Evolutionary conservation across 202 grass and related monocot species (phyloP), one percentile per base, ranked within the genome.

Genomic region (Hordeum pubiflorum): DNA sequence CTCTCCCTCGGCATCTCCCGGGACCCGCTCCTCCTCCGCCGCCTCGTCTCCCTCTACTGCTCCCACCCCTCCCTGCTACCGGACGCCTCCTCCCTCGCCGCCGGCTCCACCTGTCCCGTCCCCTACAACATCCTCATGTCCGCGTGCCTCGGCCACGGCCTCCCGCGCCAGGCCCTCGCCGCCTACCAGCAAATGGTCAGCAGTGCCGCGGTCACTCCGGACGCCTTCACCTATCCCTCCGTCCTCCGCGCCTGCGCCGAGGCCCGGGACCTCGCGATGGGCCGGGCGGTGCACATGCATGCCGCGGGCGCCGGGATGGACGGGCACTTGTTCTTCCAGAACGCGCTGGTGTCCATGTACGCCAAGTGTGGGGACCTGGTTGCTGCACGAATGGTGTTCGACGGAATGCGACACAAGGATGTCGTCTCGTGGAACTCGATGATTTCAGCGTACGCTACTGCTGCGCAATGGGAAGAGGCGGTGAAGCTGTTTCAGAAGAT

Each of bases 61-160:
- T 18, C 58, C 56, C 85, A 82, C 7, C 69, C 86, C 37, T 69
- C 73, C 5, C 79, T 86, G 43, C 83, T 88, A 33, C 83, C 72
- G 36, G 21, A 43, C 71, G 83, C 74, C 76, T 31, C 58, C 62
- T 29, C 80, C 61, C 62, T 83, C 14, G 80, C 83, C 58, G 66
- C 63, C 43, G 70, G 27, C 12, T 72, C 86, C 57, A 10, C 37
- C 7, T 66, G 33, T 52, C 48, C 79, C 3, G 76, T 86, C 10
- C 64, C 84, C n/a, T 89, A 86, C 83, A 92, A 92, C 37, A 24
- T 86, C 31, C 71, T 92, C 64, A 92, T 92, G 71, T 81, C 86
- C 10, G 3, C 83, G 2, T 89, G 68, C 76, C 58, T 92, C 23
- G 29, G 24, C 23, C 73, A 92, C 20, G 83, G 75, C 31, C 76